Base-by-base conservation (phyloP, 2,329 filamentous ascomycete species). In the Sporothrix variecibatus region DNA sequence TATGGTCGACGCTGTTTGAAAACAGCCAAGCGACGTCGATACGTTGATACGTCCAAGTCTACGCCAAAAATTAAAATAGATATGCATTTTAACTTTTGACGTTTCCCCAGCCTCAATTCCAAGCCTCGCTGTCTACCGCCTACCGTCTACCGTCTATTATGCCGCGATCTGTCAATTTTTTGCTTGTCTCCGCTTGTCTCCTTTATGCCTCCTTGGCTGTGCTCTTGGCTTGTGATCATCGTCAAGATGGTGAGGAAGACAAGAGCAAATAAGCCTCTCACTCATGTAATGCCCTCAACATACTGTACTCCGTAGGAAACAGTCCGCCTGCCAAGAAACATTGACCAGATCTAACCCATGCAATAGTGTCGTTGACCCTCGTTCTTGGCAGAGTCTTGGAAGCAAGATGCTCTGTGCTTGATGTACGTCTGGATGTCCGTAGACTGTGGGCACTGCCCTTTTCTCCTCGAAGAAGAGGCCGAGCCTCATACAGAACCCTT, bases 81-180 rank as follows among this genome's bases (percentile, higher is more conserved):
- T 49, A 20, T 20, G 15, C 31, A 17, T 53, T 20, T 28, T 28
- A 23, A 12, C 51, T 15, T 17, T 26, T 28, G 26, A 60, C 9
- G 51, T 28, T 38, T 12, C 5, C 65, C 26, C 64, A 68, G 64
- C 40, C 40, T 68, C 64, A 46, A 68, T 43, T 26, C 64, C 64
- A 28, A 60, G 64, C 40, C 64, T 68, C 40, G 64, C 40, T 46
- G 46, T 38, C 28, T 31, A 17, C 51, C 26, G 51, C 28, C 51
- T 28, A 6, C 11, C 9, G 51, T 26, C 26, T 1, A 56, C 28
- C 46, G 17, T 5, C 34, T 26, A 17, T 53, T 34, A 51, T 69
- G 65, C 65, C 67, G 46, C 49, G 31, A 38, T 11, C 46, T 34
- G 62, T 67, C 62, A 31, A 31, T 43, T 68, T 68, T 46, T 51